Evolutionary conservation across 176 grass and related monocot species (phyloP), one percentile per base, ranked within the genome.

Genomic region (Rhipidocladum racemiflorum): DNA sequence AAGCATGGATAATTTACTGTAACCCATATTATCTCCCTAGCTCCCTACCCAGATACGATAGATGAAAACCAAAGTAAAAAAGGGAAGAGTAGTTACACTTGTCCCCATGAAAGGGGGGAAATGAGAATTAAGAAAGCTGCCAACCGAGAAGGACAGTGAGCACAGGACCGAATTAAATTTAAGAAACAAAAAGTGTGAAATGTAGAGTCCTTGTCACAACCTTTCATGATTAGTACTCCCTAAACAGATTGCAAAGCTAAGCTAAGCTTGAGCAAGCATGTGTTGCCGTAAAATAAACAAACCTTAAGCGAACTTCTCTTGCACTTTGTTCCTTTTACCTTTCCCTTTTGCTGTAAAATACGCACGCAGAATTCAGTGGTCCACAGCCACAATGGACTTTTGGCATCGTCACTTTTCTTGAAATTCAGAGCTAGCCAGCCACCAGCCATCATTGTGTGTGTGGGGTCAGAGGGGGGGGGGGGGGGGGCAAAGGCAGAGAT

Each of bases 101-200:
- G 76, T 66, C 25, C 68, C 68, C 35, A 36, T 66, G 68, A 73
- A 85, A 86, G 75, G 24, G 54, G 57, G 25, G 44, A 77, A 25
- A 65, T 50, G 49, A 62, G 23, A 24, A 29, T 15, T 5, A 30
- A 9, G 44, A 42, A 44, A 17, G 29, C 1, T 12, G 15, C 36
- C 11, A 67, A 4, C 49, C 32, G 38, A 60, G 43, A 21, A 45
- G 32, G 28, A 53, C 45, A 36, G 25, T 0, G 28, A 2, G 42
- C 45, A 10, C 14, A 65, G 30, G 23, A 30, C 59, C 56, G 27
- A 56, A 10, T 3, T 24, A 17, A 61, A 46, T 15, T 46, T 46
- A 76, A 24, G 10, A 42, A 61, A 12, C 0, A 61, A 7, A 11
- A 45, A 62, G 54, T 42, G 72, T 2, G 4, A 74, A 36, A 21